phyloP scores from a whole-genome alignment of 441 rosid species.

The Adansonia grandidieri region DNA sequence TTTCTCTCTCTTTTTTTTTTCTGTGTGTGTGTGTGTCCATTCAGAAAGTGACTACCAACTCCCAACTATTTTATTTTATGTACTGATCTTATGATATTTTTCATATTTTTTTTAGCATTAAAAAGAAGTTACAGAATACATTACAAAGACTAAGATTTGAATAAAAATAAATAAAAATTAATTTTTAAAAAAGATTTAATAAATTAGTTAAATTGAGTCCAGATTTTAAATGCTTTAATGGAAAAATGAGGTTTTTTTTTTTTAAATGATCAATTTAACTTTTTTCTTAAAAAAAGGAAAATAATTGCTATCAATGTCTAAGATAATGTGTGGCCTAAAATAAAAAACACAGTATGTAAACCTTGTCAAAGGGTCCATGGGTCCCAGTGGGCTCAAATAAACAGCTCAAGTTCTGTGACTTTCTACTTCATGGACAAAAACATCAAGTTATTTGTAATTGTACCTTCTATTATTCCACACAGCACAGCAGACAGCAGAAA shows the following conservation, averaged over 20 bases:
- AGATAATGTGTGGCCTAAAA: too few species aligned
- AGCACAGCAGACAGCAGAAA: neutral
- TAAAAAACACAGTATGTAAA: neutral
- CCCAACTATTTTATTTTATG: too few species aligned
- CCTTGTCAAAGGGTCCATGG: neutral
- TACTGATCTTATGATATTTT: too few species aligned
- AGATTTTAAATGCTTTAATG: too few species aligned
- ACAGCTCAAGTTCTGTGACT: neutral
- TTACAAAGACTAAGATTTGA: too few species aligned
- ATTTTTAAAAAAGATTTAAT: too few species aligned
- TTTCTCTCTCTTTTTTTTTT: neutral
- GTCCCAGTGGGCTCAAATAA: neutral
- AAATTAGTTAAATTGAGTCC: too few species aligned
- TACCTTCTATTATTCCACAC: neutral
- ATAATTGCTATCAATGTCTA: neutral
- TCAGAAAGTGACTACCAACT: neutral
- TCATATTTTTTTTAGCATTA: too few species aligned
- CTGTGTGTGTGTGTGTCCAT: neutral
- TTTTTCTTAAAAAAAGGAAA: neutral
- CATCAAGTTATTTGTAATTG: neutral
- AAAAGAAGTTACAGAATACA: too few species aligned
- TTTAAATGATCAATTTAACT: neutral
- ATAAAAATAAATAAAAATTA: too few species aligned
- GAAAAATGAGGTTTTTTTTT: neutral
- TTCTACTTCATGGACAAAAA: neutral